Base-by-base conservation (phyloP, 2,329 filamentous ascomycete genomes). In the Botrytis hyacinthi region DNA sequence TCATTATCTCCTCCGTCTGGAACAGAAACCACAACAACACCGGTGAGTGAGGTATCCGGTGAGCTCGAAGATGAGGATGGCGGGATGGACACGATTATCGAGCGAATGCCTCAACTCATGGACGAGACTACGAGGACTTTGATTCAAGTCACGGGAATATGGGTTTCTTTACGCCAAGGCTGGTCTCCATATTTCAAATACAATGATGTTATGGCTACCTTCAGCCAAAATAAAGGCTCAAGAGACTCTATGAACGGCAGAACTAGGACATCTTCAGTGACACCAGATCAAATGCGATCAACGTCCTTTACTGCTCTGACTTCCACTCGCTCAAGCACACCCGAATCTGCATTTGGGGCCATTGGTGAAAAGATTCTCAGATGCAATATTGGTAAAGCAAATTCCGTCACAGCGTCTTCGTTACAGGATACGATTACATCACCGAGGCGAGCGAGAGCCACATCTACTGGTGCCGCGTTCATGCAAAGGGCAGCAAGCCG, bases 101-200 rank as follows among this genome's bases (percentile, higher is more conserved):
- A 83, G 57, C 81, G 83, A 37, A 81, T 78, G 10, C 83, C 81
- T 2, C 80, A 81, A 40, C 71, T 76, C 60, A 79, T 87, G 16
- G 84, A 87, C 74, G 82, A 84, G 48, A 81, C 82, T 46, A 82
- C 86, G 73, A 85, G 84, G 75, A 80, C 77, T 22, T 82, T 88
- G n/a, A 87, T 88, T 76, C 81, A 85, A 18, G 82, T 87, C 37
- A 87, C 86, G 4, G 85, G 85, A 4, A 80, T 87, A 62, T 88
- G 86, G 86, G 83, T 88, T 12, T 82, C 84, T 7, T 80, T 88
- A 32, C 83, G 84, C 16, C 81, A 84, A 73, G 85, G 85, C 14
- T 85, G 83, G 80, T 82, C 80, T 16, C 80, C 82, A 32, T 82
- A 82, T 48, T 83, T 81, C 71, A 81, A 80, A 68, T 81, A 81